Evolutionary conservation across 78 protist genomes (phyloP).

Genomic region (Polysphondylium violaceum): DNA sequence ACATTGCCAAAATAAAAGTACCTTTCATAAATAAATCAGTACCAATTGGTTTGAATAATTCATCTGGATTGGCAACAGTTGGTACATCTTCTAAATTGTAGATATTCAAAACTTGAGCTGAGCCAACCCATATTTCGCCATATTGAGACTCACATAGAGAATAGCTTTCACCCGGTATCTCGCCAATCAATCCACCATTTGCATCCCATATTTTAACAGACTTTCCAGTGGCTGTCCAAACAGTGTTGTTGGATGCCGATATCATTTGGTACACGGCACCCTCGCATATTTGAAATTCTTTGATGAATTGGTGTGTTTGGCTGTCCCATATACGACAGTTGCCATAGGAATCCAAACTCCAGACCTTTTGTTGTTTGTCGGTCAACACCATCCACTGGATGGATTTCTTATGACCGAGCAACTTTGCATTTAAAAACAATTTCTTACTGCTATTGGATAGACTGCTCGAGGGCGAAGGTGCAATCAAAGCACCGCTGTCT

Average conservation of each 20-base stretch:
- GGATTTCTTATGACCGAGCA: slow-evolving; percentile 67
- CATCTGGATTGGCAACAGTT: not conserved
- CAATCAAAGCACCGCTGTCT: not conserved
- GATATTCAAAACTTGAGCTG: slow-evolving; percentile 21
- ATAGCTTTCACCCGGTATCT: slow-evolving; percentile 22
- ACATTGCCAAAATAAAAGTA: slow-evolving; percentile 24
- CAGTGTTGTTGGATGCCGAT: slow-evolving; percentile 11
- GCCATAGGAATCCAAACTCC: slow-evolving; percentile 38
- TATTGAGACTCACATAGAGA: slow-evolving; percentile 48
- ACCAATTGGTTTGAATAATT: slow-evolving; percentile 14
- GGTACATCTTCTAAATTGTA: slow-evolving; percentile 29
- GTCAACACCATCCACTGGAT: slow-evolving; percentile 44
- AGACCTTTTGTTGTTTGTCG: slow-evolving; percentile 12
- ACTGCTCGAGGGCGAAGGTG: not conserved
- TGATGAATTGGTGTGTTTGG: slow-evolving; percentile 16
- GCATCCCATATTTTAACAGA: slow-evolving; percentile 21
- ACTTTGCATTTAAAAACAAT: slow-evolving; percentile 6
- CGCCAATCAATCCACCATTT: slow-evolving; percentile 46
- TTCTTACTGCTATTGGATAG: not conserved
- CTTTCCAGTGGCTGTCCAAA: slow-evolving; percentile 42
- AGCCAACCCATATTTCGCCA: slow-evolving; percentile 59
- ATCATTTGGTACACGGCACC: slow-evolving; percentile 59
- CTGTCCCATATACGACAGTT: slow-evolving; percentile 43
- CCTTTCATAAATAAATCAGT: slow-evolving; percentile 44
- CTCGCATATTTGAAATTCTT: slow-evolving; percentile 3